A percentile compares a stretch with the other conserved stretches of the same genome.
phyloP scores from a whole-genome alignment of 2,329 filamentous ascomycete species.

The Colletotrichum sp. region DNA sequence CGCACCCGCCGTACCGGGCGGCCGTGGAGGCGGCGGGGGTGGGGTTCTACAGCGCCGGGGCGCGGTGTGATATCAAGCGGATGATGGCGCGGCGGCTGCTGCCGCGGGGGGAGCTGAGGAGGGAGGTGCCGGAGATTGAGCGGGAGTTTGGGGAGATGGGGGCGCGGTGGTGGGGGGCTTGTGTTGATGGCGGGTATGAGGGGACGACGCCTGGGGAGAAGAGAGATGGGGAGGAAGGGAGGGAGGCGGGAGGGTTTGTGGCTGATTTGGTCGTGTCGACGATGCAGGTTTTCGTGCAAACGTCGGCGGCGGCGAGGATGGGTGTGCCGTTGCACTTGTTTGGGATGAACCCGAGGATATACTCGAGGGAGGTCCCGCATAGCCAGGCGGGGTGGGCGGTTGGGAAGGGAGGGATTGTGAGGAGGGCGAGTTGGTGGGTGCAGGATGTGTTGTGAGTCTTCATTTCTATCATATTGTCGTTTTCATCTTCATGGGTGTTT shows the following conservation, averaged over 20 bases:
- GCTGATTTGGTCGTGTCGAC: slow-evolving; percentile 31
- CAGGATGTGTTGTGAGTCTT: slow-evolving; percentile 8
- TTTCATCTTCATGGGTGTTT: not conserved
- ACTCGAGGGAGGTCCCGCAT: slow-evolving; percentile 11
- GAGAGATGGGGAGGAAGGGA: not conserved
- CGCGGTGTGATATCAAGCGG: slow-evolving; percentile 31
- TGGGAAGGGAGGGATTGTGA: not conserved
- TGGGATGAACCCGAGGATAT: slow-evolving; percentile 57
- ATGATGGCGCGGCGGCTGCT: slow-evolving; percentile 21
- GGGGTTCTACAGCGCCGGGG: slow-evolving; percentile 48
- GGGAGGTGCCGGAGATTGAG: slow-evolving; percentile 10
- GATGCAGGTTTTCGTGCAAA: slow-evolving; percentile 29
- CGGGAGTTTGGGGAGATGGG: slow-evolving; percentile 24
- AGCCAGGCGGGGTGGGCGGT: slow-evolving; percentile 10
- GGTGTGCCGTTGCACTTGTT: slow-evolving; percentile 68
- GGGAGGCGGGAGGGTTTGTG: slow-evolving; percentile 18
- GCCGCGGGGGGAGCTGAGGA: slow-evolving; percentile 16
- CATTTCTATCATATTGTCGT: not conserved
- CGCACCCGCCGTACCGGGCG: slow-evolving; percentile 42
- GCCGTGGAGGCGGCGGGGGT: slow-evolving; percentile 41
- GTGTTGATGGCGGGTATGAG: slow-evolving; percentile 11
- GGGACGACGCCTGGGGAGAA: not conserved
- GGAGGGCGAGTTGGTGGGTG: slow-evolving; percentile 2
- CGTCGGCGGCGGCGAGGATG: slow-evolving; percentile 54
- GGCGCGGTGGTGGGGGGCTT: slow-evolving; percentile 23